phyloP scores from a whole-genome alignment of 768 basidiomycete species.

The Clavulina sp. region DNA sequence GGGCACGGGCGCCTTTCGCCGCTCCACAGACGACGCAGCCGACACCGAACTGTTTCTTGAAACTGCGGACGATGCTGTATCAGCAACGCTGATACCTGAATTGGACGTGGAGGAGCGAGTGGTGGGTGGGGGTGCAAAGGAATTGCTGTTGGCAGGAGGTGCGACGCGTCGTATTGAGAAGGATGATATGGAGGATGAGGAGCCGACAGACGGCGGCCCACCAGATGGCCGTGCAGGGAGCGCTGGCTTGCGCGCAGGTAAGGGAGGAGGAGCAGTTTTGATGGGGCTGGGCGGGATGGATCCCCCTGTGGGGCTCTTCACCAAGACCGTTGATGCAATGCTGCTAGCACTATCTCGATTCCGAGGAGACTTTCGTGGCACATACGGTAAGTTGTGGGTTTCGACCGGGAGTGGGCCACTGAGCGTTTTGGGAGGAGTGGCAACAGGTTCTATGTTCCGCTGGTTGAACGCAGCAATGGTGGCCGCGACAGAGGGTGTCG shows the following conservation, averaged over 20 bases:
- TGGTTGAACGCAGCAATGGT: background rate
- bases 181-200: background rate
- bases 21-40: background rate
- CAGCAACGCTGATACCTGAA: background rate
- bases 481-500: background rate
- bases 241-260: background rate
- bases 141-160: background rate
- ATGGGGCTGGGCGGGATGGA: background rate
- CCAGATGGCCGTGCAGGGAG: background rate
- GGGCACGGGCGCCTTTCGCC: conserved; percentile 47
- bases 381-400: background rate
- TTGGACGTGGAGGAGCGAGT: background rate
- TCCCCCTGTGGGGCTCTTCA: background rate
- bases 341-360: background rate
- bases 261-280: background rate
- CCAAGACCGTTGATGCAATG: background rate
- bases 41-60: background rate
- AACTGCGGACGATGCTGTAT: background rate
- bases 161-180: background rate
- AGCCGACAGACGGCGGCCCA: background rate
- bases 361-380: background rate
- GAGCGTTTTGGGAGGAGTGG: background rate
- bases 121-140: background rate
- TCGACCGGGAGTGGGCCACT: background rate
- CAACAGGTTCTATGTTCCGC: background rate